Percentiles rank a stretch among this genome's conserved stretches.
Evolutionary conservation across 192 early-diverging fungal genomes (phyloP).

Genomic region (Allomyces arbusculus): DNA sequence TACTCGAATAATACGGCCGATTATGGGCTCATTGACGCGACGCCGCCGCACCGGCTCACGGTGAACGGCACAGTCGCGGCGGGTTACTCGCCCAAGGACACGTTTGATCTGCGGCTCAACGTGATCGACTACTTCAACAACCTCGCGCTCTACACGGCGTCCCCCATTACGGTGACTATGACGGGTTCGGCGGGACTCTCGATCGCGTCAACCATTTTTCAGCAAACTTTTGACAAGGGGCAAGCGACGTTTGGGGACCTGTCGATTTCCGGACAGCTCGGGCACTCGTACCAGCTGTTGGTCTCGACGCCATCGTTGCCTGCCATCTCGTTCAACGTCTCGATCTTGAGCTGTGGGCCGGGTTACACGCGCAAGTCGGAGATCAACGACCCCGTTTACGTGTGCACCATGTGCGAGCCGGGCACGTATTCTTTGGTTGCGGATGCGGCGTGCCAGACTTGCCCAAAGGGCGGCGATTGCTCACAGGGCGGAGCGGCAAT

Average conservation of each 20-base stretch:
- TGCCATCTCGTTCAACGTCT: neutral
- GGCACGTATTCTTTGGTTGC: neutral
- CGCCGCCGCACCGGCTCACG: neutral
- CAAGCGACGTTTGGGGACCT: neutral
- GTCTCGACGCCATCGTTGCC: neutral
- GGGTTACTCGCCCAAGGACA: neutral
- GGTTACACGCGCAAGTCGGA: neutral
- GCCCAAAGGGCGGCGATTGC: neutral
- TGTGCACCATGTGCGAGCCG: neutral
- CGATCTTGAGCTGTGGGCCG: neutral
- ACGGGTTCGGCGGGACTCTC: neutral
- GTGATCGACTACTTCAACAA: neutral
- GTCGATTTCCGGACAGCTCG: neutral
- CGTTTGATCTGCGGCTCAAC: neutral
- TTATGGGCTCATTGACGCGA: neutral
- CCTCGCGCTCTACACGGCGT: neutral
- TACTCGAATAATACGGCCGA: neutral
- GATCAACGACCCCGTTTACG: neutral
- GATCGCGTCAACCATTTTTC: neutral
- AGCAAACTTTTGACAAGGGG: neutral
- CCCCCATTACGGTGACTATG: neutral
- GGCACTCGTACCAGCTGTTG: neutral
- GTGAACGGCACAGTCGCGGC: neutral
- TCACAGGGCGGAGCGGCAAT: neutral
- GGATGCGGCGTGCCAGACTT: neutral